These are phyloP conservation scores for Dipodascopsis uninucleata DNA, from an alignment of 805 yeast species.

Conservation along the genomic window DNA sequence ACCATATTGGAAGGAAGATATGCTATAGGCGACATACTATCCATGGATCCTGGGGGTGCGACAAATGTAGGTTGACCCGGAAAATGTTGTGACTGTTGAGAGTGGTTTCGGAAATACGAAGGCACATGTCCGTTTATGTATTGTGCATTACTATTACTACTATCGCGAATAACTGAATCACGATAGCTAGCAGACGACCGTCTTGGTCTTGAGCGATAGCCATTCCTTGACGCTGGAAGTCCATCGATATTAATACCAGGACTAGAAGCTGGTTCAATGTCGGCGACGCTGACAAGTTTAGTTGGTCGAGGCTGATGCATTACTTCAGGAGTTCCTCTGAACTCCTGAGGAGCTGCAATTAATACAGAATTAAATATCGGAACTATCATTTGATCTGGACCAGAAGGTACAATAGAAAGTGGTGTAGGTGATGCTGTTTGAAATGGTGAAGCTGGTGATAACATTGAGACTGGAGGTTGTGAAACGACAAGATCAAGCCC, in stretches of 20 bases:
- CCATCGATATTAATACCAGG: slow-evolving; percentile 2
- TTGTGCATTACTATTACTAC: too few relatives aligned
- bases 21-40: too few relatives aligned
- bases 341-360: slow-evolving; percentile 11
- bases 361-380: not conserved
- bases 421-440: not conserved
- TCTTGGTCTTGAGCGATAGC: slow-evolving; percentile 7
- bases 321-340: slow-evolving; percentile 19
- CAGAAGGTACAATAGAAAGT: not conserved
- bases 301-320: slow-evolving; percentile 28
- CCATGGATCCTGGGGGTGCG: too few relatives aligned
- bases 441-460: too few relatives aligned
- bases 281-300: slow-evolving; percentile 22
- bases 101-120: too few relatives aligned
- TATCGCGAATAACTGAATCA: too few relatives aligned
- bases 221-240: slow-evolving; percentile 3
- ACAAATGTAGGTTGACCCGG: too few relatives aligned
- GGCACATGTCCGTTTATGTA: too few relatives aligned
- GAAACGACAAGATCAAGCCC: not conserved
- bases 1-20: too few relatives aligned
- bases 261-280: slow-evolving; percentile 20
- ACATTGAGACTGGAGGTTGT: not conserved
- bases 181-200: slow-evolving; percentile 13
- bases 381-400: too few relatives aligned
- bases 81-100: too few relatives aligned